Base-by-base conservation (phyloP, 1,139 yeast genomes). In the Candida tetrigidarum region DNA sequence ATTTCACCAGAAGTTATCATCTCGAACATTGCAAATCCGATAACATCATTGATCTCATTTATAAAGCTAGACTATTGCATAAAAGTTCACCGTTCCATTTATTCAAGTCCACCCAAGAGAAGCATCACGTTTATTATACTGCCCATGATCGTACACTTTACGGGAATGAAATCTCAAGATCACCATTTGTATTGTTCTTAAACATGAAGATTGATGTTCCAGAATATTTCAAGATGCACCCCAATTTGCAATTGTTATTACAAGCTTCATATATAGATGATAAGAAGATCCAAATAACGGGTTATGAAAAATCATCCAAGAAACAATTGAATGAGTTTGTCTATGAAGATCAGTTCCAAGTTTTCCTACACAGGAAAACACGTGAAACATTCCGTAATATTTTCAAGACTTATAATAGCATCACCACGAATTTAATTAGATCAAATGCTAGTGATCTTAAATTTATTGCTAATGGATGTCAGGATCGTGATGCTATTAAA, bases 21-120 rank as follows among this genome's bases (percentile, higher is more conserved):
- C 30, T 39, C 19, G 20, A 33, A 16, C 30, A 41, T 45, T 30
- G 47, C 39, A 41, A 54, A 33, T 36, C 47, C 32, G 11, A 38
- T 45, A 32, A 52, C 50, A 77, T 91, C 23, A 78, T 87, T 19
- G 86, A 84, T 42, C 67, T 86, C 36, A 64, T 89, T 6, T 82
- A 86, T 48, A 91, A 91, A 60, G 91, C 97, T 0, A 84, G 81
- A 52, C 82, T 92, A 27, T 68, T 91, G 46, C 82, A 84, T 59
- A 92, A 92, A 57, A 77, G 84, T 2, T 87, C 90, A 43, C 92
- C 97, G 3, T 90, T 92, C 64, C 97, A 92, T 67, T 67, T 92
- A 27, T 92, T 92, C 69, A 82, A 78, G 54, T 35, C 46, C 11
- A 64, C 59, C 3, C 67, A 71, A 39, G 23, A 36, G 2, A 47